Base-by-base conservation (phyloP, 2,329 filamentous ascomycete genomes). In the Epichloe sp. region DNA sequence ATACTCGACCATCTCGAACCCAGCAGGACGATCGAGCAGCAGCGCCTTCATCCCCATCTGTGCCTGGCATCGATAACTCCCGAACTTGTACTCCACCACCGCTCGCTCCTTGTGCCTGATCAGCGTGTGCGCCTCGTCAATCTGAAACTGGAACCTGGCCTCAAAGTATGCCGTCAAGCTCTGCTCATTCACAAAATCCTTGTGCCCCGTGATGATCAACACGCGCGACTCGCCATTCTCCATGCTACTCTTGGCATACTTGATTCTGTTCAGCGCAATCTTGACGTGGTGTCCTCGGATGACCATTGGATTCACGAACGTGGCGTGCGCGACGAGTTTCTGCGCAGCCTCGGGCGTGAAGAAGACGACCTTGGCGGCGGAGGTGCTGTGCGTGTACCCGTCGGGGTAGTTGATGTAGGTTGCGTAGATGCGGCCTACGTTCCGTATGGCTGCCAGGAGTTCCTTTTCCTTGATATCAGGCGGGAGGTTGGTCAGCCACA, bases 51-150 rank as follows among this genome's bases (percentile, higher is more conserved):
- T 68, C 1, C 71, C 75, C 48, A 72, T 68, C 62, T 77, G 70
- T 0, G 76, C 68, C 67, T 80, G 77, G 61, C 73, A 76, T 1
- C 76, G 70, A 52, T 70, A 80, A 51, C 75, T 78, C 0, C 74
- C 75, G 55, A 80, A 80, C 11, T 71, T 67, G 56, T 72, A 76
- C 65, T 79, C 76, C 14, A 76, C 54, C 2, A 71, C 65, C 0
- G 58, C 58, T 21, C 65, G 62, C 1, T 55, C 54, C 0, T 53
- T 55, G 2, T 55, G 61, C 26, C 55, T 52, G 37, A 62, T 57
- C 19, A 71, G 60, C 17, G 61, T 57, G 3, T 63, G 55, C 49
- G 76, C 60, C 46, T 63, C 58, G 53, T 79, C 77, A 7, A 74
- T 53, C 56, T 79, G 66, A 55, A 72, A 80, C 2, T 63, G 61